These are phyloP conservation scores for Pyrus hybrid DNA, from an alignment of 331 rosid species.

Conservation along the genomic window DNA sequence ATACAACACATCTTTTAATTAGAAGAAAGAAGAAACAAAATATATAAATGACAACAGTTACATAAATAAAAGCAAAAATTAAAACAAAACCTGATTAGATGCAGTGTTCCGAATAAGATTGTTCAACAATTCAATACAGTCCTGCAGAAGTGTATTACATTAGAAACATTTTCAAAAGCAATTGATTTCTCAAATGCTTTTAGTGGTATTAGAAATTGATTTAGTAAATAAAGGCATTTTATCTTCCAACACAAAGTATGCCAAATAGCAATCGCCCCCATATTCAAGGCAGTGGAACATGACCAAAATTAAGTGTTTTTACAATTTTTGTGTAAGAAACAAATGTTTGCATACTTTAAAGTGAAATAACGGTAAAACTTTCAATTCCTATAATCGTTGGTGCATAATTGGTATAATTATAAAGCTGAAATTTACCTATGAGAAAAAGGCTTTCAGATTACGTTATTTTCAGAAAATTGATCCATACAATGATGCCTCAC, in stretches of 20 bases:
- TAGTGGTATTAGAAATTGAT: background rate
- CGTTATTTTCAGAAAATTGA: background rate
- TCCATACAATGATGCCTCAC: background rate
- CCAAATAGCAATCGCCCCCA: background rate
- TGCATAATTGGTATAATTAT: background rate
- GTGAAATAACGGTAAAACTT: background rate
- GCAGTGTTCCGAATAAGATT: constrained; percentile 63
- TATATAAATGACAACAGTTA: background rate
- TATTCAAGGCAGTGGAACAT: background rate
- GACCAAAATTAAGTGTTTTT: background rate
- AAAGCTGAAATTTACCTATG: background rate
- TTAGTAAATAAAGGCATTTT: background rate
- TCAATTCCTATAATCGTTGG: background rate
- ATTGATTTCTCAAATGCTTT: constrained; percentile 11
- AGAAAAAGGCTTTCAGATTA: background rate
- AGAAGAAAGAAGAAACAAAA: constrained; percentile 11
- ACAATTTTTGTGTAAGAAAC: background rate
- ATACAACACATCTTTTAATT: constrained; percentile 14
- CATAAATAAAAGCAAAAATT: background rate
- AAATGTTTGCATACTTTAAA: background rate
- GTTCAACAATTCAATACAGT: constrained; percentile 81
- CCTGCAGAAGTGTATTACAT: constrained; percentile 39
- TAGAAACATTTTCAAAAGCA: constrained; percentile 16
- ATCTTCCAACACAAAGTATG: background rate
- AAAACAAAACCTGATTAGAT: constrained; percentile 76